Evolutionary conservation across 352 stramenopile species (phyloP).

Genomic region (Pythium utonaiense): DNA sequence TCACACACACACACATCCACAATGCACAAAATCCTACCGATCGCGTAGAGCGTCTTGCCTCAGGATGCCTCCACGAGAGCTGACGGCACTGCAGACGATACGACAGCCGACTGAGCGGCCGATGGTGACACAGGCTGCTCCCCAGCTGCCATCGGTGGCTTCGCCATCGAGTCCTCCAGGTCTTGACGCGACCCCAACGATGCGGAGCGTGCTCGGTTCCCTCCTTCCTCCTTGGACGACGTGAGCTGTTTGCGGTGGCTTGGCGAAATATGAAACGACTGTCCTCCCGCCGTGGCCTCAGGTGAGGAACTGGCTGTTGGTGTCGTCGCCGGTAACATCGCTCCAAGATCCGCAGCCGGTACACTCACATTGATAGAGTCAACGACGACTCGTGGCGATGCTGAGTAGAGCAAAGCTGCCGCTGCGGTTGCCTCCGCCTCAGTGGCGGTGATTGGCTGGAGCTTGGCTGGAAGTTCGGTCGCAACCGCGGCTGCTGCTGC

Average conservation of each 20-base stretch:
- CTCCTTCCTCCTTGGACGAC: constrained; percentile 30
- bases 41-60: not conserved
- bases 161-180: not conserved
- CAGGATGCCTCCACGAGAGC: not conserved
- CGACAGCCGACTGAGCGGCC: too few species aligned
- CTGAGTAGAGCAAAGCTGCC: constrained; percentile 13
- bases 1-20: not conserved
- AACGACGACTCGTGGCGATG: constrained; percentile 6
- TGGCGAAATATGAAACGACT: constrained; percentile 39
- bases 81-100: not conserved
- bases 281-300: constrained; percentile 5
- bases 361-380: constrained; percentile 11
- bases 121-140: not conserved
- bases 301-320: constrained; percentile 25
- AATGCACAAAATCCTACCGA: not conserved
- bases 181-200: constrained; percentile 46
- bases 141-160: constrained; percentile 6
- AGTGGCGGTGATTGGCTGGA: not conserved
- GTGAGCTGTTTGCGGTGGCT: constrained; percentile 44
- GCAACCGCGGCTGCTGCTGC: constrained; percentile 11
- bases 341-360: not conserved
- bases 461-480: not conserved
- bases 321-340: constrained; percentile 25
- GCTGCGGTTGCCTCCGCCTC: constrained; percentile 14
- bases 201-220: constrained; percentile 29